phyloP scores from a whole-genome alignment of 345 rosid genomes.

The Boechera stricta region DNA sequence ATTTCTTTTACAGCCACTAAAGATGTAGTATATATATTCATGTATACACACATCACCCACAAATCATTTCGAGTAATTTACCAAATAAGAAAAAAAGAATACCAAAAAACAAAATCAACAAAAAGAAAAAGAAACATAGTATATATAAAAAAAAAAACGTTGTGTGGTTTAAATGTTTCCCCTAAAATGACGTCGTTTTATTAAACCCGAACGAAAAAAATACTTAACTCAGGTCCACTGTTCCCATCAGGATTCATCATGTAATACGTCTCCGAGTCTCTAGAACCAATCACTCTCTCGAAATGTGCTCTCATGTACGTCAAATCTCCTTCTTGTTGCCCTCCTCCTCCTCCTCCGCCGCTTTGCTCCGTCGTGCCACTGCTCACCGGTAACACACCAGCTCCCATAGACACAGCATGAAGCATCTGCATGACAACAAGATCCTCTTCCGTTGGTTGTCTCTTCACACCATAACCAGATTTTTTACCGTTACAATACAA shows the following conservation, averaged over 20 bases:
- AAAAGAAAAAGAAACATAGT: background rate
- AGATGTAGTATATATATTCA: constrained; percentile 23
- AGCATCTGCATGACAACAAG: constrained; percentile 74
- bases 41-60: constrained; percentile 29
- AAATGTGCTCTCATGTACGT: constrained; percentile 81
- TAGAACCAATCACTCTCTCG: constrained; percentile 78
- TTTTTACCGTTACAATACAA: constrained; percentile 76
- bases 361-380: constrained; percentile 47
- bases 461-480: constrained; percentile 76
- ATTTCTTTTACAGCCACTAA: background rate
- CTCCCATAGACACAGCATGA: constrained; percentile 81
- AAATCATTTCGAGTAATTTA: constrained; percentile 24
- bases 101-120: background rate
- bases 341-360: constrained; percentile 34
- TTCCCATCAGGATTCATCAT: constrained; percentile 86
- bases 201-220: constrained; percentile 46
- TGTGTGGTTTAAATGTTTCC: background rate
- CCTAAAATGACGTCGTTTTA: constrained; percentile 26
- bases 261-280: constrained; percentile 87
- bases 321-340: constrained; percentile 66
- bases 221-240: constrained; percentile 66
- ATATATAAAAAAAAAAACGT: background rate
- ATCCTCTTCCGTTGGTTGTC: constrained; percentile 79
- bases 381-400: constrained; percentile 69
- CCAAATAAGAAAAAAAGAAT: background rate